Evolutionary conservation across 495 filamentous ascomycete genomes (phyloP), one percentile per base, ranked within the genome.

Genomic region (Aspergillus diversus): DNA sequence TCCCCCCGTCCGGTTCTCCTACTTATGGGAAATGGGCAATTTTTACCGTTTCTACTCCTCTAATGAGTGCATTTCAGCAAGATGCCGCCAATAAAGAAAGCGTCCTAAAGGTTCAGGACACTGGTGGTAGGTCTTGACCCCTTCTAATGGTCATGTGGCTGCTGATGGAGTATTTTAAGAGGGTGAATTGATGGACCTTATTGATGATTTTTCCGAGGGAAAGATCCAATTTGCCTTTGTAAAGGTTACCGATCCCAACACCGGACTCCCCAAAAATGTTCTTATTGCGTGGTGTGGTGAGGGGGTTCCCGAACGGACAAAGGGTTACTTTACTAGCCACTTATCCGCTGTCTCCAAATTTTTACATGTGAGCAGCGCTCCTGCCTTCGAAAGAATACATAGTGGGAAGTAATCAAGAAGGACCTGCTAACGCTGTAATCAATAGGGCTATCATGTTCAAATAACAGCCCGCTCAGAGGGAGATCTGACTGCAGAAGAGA

Each of bases 301-400:
- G 68, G 96, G 96, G 60, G 95, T 99, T n/a, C 95, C 95, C 7
- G 95, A 98, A 79, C 83, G 93, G 67, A 97, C 93, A 15, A 98
- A 98, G 72, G 95, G 95, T 31, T 98, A 98, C 72, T 99, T 98
- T 70, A 97, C 92, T 37, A 97, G 92, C 71, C 93, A 99, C 78
- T 75, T 93, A 17, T 87, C 91, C 61, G 87, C 91, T 16, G 92
- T 97, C 33, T 88, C 92, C 34, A 97, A 96, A 74, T 82, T 97
- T 60, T 82, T 99, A 32, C 93, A 97, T 80, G 87, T 89, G 76
- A 76, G 83, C 58, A 46, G 21, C 39, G 33, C 33, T 52, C 27
- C 53, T 8, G 1, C 9, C 15, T 33, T 15, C 12, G 9, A 43
- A 15, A 8, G 17, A 16, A 39, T 15, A 11, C 12, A 56, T 3